phyloP scores from a whole-genome alignment of 805 yeast species.

The Yarrowia yakushimensis region DNA sequence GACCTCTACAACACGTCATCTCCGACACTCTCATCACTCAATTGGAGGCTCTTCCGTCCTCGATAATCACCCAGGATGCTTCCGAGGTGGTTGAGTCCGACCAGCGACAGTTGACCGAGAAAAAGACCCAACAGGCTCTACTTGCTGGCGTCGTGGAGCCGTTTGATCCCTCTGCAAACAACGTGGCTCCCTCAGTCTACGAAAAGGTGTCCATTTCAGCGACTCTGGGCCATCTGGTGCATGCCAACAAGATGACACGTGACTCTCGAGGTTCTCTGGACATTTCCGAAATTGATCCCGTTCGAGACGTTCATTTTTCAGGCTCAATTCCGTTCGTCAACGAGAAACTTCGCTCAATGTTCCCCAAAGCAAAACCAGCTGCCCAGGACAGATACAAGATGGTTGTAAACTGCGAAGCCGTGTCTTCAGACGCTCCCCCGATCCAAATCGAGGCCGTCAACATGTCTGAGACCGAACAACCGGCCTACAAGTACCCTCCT shows the following conservation, averaged over 20 bases:
- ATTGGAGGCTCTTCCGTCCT: neutral
- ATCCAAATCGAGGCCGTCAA: neutral
- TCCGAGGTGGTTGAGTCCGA: neutral
- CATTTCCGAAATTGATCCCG: neutral
- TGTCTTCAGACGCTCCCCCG: neutral
- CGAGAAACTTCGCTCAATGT: neutral
- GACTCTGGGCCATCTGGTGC: neutral
- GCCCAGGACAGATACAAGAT: conserved; percentile 4
- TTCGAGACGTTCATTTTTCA: neutral
- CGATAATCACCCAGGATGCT: neutral
- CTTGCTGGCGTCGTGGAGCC: neutral
- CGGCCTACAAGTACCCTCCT: neutral
- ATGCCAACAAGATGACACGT: neutral
- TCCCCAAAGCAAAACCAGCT: neutral
- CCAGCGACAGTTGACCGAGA: neutral
- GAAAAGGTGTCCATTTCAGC: neutral
- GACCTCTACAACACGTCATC: neutral
- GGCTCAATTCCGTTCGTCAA: conserved; percentile 2
- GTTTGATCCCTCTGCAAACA: neutral
- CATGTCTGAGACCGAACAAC: neutral
- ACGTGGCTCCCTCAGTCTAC: neutral
- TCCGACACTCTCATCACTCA: neutral
- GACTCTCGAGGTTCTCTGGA: neutral
- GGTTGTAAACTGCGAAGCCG: neutral
- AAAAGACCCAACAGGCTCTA: neutral